A percentile compares a stretch with the other conserved stretches of the same genome.
Evolutionary conservation across 257 asterid genomes (phyloP).

Genomic region (Ilex aquifolium): DNA sequence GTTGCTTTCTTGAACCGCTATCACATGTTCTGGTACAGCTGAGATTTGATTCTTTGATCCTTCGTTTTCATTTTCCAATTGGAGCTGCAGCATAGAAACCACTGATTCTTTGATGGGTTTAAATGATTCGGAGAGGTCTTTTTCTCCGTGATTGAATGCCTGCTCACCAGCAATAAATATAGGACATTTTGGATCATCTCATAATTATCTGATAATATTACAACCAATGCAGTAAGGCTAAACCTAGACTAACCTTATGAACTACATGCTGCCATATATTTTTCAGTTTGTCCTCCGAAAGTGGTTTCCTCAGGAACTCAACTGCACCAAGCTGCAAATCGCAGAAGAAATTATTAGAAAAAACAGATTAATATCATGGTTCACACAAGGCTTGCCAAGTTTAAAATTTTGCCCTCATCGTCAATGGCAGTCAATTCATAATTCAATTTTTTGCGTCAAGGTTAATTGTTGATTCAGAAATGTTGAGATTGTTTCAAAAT

Average conservation of each 20-base stretch:
- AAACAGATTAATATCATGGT: too few species aligned
- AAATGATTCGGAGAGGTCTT: slow-evolving; percentile 25
- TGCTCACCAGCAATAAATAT: slow-evolving; percentile 23
- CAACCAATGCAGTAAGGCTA: neutral
- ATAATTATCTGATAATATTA: neutral
- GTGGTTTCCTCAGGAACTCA: slow-evolving; percentile 46
- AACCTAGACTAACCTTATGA: slow-evolving; percentile 31
- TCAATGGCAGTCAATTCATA: neutral
- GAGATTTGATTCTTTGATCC: slow-evolving; percentile 10
- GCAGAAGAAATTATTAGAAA: neutral
- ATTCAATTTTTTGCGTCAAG: neutral
- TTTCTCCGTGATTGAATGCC: slow-evolving; percentile 44
- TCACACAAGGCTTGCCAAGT: too few species aligned
- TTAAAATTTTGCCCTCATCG: neutral
- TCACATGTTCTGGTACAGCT: slow-evolving; percentile 11
- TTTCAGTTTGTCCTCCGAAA: slow-evolving; percentile 42
- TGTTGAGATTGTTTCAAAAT: too few species aligned
- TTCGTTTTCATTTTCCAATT: slow-evolving; percentile 2
- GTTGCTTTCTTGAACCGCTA: slow-evolving; percentile 9
- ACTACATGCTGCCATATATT: slow-evolving; percentile 50
- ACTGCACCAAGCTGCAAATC: slow-evolving; percentile 45
- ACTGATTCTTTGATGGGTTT: slow-evolving; percentile 36
- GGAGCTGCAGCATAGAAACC: slow-evolving; percentile 29
- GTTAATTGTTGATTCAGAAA: too few species aligned
- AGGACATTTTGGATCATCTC: slow-evolving; percentile 1